Base-by-base conservation (phyloP, 495 filamentous ascomycete genomes). In the Talaromyces proteolyticus region DNA sequence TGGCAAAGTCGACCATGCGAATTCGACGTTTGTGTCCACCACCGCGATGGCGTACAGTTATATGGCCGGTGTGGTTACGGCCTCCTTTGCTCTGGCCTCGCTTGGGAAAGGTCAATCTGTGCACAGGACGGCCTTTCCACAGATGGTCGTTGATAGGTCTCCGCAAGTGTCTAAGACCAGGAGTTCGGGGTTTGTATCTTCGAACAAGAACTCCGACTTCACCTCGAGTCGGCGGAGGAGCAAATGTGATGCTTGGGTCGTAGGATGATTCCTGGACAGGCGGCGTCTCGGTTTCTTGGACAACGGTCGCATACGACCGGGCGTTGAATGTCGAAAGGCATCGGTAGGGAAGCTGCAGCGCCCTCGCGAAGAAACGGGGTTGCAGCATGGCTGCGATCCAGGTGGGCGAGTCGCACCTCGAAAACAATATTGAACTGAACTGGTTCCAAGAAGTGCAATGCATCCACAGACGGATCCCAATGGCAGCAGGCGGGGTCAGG, bases 121-220 rank as follows among this genome's bases (percentile, higher is more conserved):
- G 75, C 54, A 85, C 82, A 0, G 94, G 89, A 37, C 91, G 78
- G 42, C 91, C 92, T 73, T 94, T 95, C 85, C 87, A 96, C 24
- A 98, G 74, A 65, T 97, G 94, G 54, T 96, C 93, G 68, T 96
- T 96, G 62, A 96, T 84, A 8, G 93, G 89, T 16, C 93, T 78
- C 52, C 82, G 85, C 49, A 98, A 74, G 77, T 98, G 94, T 52
- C 93, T 85, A 37, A 96, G 61, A 79, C 93, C 94, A 37, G 93
- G 93, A 8, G 94, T 98, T 46, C 89, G 86, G 34, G 93, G 93
- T 66, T 89, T 97, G 63, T 98, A 98, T 36, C 84, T 92, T 53
- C 88, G 82, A 65, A 96, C 63, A 11, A 51, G 40, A 6, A 70
- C 58, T 26, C 67, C 67, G 25, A 63, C 53, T 22, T 63, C 55